Percentiles rank a stretch among this genome's conserved stretches.
These are phyloP conservation scores for Kurtzmaniella fragi DNA, from an alignment of 805 yeast species.

Conservation along the genomic window DNA sequence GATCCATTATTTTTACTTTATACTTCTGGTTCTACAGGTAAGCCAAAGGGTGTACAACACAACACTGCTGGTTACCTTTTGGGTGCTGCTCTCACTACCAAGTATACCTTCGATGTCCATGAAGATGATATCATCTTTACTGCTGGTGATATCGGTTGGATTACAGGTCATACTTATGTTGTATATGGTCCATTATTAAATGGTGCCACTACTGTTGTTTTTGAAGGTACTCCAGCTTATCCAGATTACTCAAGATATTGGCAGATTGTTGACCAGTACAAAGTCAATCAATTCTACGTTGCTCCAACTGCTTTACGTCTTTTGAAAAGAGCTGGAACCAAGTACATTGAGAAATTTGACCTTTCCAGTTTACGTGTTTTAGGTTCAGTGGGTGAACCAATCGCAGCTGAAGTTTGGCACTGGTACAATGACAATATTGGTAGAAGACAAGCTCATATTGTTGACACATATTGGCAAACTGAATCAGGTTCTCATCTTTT, in stretches of 20 bases:
- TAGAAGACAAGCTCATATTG: slow-evolving; percentile 61
- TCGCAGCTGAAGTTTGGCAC: slow-evolving; percentile 82
- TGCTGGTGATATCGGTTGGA: slow-evolving; percentile 92
- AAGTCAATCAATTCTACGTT: slow-evolving; percentile 74
- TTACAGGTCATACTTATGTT: slow-evolving; percentile 82
- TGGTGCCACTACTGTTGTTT: slow-evolving; percentile 76
- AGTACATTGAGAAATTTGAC: slow-evolving; percentile 55
- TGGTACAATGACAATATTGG: slow-evolving; percentile 77
- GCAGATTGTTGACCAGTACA: slow-evolving; percentile 68
- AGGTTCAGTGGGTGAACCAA: slow-evolving; percentile 86
- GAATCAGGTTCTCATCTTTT: slow-evolving; percentile 80
- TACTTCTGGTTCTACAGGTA: slow-evolving; percentile 85
- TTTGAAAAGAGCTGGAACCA: slow-evolving; percentile 69
- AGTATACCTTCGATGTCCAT: slow-evolving; percentile 73
- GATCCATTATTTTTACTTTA: slow-evolving; percentile 77
- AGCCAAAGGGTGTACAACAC: slow-evolving; percentile 84
- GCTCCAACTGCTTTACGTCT: slow-evolving; percentile 82
- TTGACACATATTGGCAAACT: slow-evolving; percentile 89
- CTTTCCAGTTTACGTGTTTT: slow-evolving; percentile 60
- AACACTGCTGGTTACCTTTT: slow-evolving; percentile 75
- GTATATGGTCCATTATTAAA: slow-evolving; percentile 73
- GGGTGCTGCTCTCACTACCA: slow-evolving; percentile 69
- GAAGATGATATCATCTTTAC: slow-evolving; percentile 72
- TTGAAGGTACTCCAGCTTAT: slow-evolving; percentile 85
- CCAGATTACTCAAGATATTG: slow-evolving; percentile 78